phyloP scores from a whole-genome alignment of 2,329 filamentous ascomycete genomes.

The Akanthomyces lecanii region DNA sequence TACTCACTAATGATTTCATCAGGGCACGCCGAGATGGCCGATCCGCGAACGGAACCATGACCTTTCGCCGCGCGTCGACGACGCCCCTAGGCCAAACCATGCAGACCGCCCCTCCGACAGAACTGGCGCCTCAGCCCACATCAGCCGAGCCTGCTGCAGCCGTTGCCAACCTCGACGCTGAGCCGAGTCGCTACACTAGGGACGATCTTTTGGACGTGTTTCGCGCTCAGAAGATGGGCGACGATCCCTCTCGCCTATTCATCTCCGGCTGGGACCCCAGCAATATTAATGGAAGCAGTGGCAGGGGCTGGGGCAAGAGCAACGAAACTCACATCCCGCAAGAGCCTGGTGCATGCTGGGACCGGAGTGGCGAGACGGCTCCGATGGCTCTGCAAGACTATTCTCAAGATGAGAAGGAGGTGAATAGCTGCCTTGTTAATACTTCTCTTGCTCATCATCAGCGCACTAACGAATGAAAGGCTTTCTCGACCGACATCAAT shows the following conservation, averaged over 20 bases:
- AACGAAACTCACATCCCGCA: slow-evolving; percentile 68
- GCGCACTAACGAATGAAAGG: slow-evolving; percentile 40
- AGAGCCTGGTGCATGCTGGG: slow-evolving; percentile 93
- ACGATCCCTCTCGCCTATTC: slow-evolving; percentile 61
- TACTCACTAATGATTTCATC: slow-evolving; percentile 16
- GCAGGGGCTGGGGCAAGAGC: slow-evolving; percentile 71
- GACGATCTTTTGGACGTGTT: slow-evolving; percentile 76
- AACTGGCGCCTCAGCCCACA: slow-evolving; percentile 39
- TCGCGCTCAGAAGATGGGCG: slow-evolving; percentile 45
- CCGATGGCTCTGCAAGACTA: slow-evolving; percentile 72
- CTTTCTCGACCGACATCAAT: slow-evolving; percentile 84
- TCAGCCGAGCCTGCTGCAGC: slow-evolving; percentile 33
- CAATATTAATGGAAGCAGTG: slow-evolving; percentile 58
- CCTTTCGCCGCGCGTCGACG: slow-evolving; percentile 60
- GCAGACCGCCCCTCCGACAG: slow-evolving; percentile 34
- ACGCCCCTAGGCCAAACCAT: slow-evolving; percentile 45
- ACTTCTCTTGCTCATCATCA: not conserved
- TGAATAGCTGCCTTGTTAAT: slow-evolving; percentile 30
- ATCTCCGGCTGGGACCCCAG: slow-evolving; percentile 76
- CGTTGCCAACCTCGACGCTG: slow-evolving; percentile 29
- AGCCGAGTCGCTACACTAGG: slow-evolving; percentile 65
- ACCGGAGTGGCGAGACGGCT: slow-evolving; percentile 62
- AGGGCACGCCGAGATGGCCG: slow-evolving; percentile 58
- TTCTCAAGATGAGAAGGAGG: slow-evolving; percentile 57
- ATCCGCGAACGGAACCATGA: slow-evolving; percentile 58